Evolutionary conservation across 768 basidiomycete genomes (phyloP), one percentile per base, ranked within the genome.

Genomic region (Daedaleopsis sinensis): DNA sequence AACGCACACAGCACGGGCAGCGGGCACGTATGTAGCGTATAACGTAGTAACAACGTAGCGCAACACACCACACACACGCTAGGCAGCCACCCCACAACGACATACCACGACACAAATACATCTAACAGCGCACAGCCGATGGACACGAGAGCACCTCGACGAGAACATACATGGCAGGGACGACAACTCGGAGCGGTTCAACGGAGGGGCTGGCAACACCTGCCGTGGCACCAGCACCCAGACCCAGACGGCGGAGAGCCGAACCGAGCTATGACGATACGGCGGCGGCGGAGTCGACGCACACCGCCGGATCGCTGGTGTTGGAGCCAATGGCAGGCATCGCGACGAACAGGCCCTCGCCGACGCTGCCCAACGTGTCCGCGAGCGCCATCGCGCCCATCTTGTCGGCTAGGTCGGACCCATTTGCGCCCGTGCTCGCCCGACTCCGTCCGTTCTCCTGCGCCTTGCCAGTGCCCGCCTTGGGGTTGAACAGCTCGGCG

Each of bases 401-500:
- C 46, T 54, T 55, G 15, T 66, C 65, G 19, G 43, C 52, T 49
- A 65, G 46, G 9, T 23, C 58, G 6, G 43, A 19, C 8, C 27
- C 51, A 11, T 12, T 53, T 8, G 18, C 48, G 16, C 48, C 52
- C n/a, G 46, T 58, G 19, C 58, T 59, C 1, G 51, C 37, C 48
- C 38, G 57, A 11, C 24, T 43, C 7, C 55, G 47, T 38, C 32
- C 48, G 10, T 62, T 52, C 23, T 63, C 61, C 27, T 32, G 27
- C 15, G 35, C 37, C 38, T 23, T 37, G 7, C 48, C 52, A 10
- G 36, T 44, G 5, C 53, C 55, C 7, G 71, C 68, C 58, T 75
- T 79, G 19, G 75, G 72, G 37, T 78, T 78, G 56, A 73, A 73
- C 43, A 75, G 69, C 62, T 80, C 81, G 24, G 68, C 66, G 47